Evolutionary conservation across 163 green algal genomes (phyloP).

Genomic region (Volvox carteri): DNA sequence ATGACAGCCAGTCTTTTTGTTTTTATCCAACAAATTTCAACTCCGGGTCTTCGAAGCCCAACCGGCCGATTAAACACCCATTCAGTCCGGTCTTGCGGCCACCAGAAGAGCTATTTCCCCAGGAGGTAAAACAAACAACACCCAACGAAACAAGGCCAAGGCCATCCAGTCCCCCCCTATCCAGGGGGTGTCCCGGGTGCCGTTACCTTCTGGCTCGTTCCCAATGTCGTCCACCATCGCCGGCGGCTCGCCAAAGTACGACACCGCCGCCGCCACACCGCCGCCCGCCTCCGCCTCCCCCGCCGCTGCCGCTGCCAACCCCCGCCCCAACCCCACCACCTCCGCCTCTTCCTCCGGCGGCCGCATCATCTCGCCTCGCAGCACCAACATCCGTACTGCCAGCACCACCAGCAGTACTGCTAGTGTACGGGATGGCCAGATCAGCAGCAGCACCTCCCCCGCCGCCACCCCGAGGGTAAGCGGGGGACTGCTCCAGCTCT

Average conservation of each 20-base stretch:
- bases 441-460: conserved; percentile 27
- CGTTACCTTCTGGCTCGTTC: conserved; percentile 15
- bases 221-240: conserved; percentile 44
- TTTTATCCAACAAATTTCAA: too few species aligned
- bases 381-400: background rate
- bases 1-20: too few species aligned
- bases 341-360: background rate
- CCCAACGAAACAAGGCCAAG: too few species aligned
- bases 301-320: background rate
- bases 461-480: conserved; percentile 41
- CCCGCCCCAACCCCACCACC: too few species aligned
- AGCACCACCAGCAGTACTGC: background rate
- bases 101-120: too few species aligned
- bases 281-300: background rate
- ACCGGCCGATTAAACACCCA: too few species aligned
- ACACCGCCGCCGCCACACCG: background rate
- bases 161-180: too few species aligned
- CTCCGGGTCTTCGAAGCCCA: too few species aligned
- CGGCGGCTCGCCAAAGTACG: conserved; percentile 22
- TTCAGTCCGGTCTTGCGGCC: too few species aligned
- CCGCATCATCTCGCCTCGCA: background rate
- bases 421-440: conserved; percentile 31
- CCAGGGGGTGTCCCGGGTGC: too few species aligned
- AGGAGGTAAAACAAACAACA: too few species aligned
- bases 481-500: conserved; percentile 17